Evolutionary conservation across 1,284 basidiomycete species (phyloP).

Genomic region (Moniliella sp.): DNA sequence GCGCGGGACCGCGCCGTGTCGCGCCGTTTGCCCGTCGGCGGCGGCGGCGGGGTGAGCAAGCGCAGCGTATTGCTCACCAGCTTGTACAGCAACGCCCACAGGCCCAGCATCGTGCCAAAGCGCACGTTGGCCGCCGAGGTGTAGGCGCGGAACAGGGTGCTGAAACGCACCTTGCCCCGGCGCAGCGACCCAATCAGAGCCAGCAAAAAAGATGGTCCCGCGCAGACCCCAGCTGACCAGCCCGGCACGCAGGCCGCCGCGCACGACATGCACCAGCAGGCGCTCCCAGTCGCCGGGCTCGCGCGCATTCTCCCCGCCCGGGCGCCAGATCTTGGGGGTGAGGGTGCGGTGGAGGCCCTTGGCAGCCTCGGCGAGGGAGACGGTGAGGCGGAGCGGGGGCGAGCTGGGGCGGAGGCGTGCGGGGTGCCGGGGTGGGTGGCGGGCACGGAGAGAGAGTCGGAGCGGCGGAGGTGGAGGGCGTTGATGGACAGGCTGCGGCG

Average conservation of each 20-base stretch:
- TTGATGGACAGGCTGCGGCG: conserved; percentile 22
- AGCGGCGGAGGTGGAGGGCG: conserved; percentile 20
- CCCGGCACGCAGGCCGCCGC: conserved; percentile 23
- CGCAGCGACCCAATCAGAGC: conserved; percentile 21
- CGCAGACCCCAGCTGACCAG: conserved; percentile 23
- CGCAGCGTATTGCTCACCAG: conserved; percentile 25
- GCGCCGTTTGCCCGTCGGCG: no score
- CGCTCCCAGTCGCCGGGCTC: conserved; percentile 29
- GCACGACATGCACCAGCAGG: conserved; percentile 18
- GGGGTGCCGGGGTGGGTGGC: no score
- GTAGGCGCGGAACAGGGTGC: conserved; percentile 8
- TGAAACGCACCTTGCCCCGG: conserved; percentile 2
- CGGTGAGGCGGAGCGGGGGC: no score
- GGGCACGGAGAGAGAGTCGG: no score
- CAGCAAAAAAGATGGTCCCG: conserved; percentile 14
- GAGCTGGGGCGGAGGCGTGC: no score
- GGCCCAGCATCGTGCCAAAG: conserved; percentile 20
- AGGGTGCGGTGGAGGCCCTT: conserved; percentile 20
- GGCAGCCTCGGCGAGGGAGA: no score
- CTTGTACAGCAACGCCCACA: conserved; percentile 29
- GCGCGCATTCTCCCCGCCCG: conserved; percentile 21
- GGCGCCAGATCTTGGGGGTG: conserved; percentile 25
- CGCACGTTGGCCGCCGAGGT: conserved; percentile 19
- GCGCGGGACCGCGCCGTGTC: no score
- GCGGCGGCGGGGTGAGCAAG: conserved; percentile 17